Evolutionary conservation across 345 rosid genomes (phyloP), one percentile per base, ranked within the genome.

Genomic region (Eucalyptus tenuipes): DNA sequence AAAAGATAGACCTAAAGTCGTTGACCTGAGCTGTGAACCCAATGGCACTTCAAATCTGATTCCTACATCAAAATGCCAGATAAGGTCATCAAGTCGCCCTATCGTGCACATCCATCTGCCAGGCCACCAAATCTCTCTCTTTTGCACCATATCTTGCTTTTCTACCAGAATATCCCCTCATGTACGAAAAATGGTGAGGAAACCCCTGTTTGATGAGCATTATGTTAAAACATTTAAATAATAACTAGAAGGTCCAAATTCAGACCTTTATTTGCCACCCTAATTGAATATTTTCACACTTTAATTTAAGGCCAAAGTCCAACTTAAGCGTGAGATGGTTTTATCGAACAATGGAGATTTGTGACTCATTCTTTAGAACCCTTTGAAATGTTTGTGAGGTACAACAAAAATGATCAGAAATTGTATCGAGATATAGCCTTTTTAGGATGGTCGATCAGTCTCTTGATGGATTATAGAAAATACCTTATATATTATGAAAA

Each of bases 301-400:
- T 52, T 20, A 20, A 20, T 25, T 52, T 52, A 52, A 52, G 25
- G 57, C 57, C 25, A 52, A 52, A 52, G 57, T 52, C 1, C 2
- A 52, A 4, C 5, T 52, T 2, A 52, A 0, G 2, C 2, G 4
- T 18, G 57, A 18, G 57, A 52, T 0, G 2, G 25, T 52, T 18
- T 52, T 52, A 52, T 52, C 57, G 18, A 52, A 52, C 4, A 18
- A 52, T 12, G 7, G 27, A 75, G 8, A 37, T 37, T 13, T 5
- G 45, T 75, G 27, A 10, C 45, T 75, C 27, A 24, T 18, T 5
- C 2, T 4, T 37, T 11, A 13, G 2, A 71, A 71, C 14, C 81
- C 4, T 71, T 17, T 71, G 45, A 71, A 71, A 33, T 71, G 3
- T 18, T 71, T 71, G 42, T 8, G 81, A 71, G 45, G 8, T 37